A percentile compares a stretch with the other conserved stretches of the same genome.
These are phyloP conservation scores for Pythium plurisporium DNA, from an alignment of 352 stramenopile species.

Conservation along the genomic window DNA sequence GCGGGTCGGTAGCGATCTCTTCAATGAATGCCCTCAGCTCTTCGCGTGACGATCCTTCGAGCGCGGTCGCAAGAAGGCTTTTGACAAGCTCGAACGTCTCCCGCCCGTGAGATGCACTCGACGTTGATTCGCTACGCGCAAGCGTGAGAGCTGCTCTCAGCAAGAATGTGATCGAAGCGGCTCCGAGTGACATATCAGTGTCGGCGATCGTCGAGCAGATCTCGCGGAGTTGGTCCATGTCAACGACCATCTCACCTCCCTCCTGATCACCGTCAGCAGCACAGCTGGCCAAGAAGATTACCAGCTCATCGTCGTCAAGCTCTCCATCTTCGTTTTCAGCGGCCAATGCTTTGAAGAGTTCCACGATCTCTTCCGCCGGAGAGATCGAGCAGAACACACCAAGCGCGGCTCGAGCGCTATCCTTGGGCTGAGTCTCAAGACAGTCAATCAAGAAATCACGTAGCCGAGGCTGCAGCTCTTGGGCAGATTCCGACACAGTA, in stretches of 20 bases:
- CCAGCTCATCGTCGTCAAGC: slow-evolving; percentile 48
- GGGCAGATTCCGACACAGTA: slow-evolving; percentile 25
- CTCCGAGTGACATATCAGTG: slow-evolving; percentile 7
- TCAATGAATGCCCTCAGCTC: slow-evolving; percentile 17
- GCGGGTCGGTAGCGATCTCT: slow-evolving; percentile 13
- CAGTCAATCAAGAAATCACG: slow-evolving; percentile 43
- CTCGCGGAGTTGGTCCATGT: slow-evolving; percentile 4
- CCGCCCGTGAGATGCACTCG: not conserved
- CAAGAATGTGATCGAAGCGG: slow-evolving; percentile 17
- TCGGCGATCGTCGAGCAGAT: slow-evolving; percentile 10
- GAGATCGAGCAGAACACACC: slow-evolving; percentile 53
- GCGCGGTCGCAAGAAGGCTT: slow-evolving; percentile 1
- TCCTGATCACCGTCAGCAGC: slow-evolving; percentile 10
- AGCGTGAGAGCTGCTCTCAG: slow-evolving; percentile 10
- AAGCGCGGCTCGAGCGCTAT: slow-evolving; percentile 41
- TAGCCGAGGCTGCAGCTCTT: slow-evolving; percentile 28
- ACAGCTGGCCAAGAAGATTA: slow-evolving; percentile 60
- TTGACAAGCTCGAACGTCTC: slow-evolving; percentile 14
- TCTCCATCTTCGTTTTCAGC: slow-evolving; percentile 21
- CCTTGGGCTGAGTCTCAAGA: slow-evolving; percentile 31
- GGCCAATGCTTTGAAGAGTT: slow-evolving; percentile 38
- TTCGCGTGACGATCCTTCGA: slow-evolving; percentile 18
- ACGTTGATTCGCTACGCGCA: not conserved
- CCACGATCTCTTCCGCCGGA: slow-evolving; percentile 25
- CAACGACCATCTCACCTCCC: not conserved